Percentiles rank a stretch among this genome's conserved stretches.
phyloP scores from a whole-genome alignment of 345 rosid species.

The Salix suchowensis region DNA sequence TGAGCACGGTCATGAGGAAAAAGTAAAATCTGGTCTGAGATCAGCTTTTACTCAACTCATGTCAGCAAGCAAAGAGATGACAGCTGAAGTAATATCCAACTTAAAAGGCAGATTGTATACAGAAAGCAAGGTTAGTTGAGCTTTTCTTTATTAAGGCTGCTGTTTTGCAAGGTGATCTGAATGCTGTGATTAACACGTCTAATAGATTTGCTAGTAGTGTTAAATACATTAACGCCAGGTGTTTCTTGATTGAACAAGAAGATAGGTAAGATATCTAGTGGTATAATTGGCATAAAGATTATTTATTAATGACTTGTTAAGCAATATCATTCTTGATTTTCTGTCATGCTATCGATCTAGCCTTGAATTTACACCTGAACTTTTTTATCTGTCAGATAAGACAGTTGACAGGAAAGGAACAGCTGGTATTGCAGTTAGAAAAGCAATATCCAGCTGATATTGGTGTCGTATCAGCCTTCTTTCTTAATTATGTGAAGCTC shows the following conservation, averaged over 20 bases:
- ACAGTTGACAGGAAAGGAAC: constrained; percentile 78
- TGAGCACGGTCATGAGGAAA: constrained; percentile 45
- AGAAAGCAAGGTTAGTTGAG: constrained; percentile 55
- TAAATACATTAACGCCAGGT: neutral
- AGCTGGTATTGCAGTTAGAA: constrained; percentile 73
- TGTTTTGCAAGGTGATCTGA: neutral
- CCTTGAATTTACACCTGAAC: constrained; percentile 3
- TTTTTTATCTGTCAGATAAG: constrained; percentile 44
- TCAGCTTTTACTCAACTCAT: constrained; percentile 78
- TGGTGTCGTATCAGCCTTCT: constrained; percentile 82
- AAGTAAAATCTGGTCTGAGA: constrained; percentile 55
- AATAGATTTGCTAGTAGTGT: neutral
- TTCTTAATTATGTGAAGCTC: constrained; percentile 86
- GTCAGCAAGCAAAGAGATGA: constrained; percentile 68
- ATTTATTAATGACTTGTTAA: neutral
- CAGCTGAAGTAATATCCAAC: constrained; percentile 47
- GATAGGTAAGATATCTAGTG: neutral
- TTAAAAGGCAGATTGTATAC: constrained; percentile 57
- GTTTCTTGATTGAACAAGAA: neutral
- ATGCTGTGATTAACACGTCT: neutral
- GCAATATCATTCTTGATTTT: neutral
- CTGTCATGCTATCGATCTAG: neutral
- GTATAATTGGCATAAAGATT: neutral
- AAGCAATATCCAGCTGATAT: constrained; percentile 80
- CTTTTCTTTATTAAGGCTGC: neutral